A percentile compares a stretch with the other conserved stretches of the same genome.
Conservation (phyloP, 768 basidiomycete species). For the Lactarius akahatsu region DNA sequence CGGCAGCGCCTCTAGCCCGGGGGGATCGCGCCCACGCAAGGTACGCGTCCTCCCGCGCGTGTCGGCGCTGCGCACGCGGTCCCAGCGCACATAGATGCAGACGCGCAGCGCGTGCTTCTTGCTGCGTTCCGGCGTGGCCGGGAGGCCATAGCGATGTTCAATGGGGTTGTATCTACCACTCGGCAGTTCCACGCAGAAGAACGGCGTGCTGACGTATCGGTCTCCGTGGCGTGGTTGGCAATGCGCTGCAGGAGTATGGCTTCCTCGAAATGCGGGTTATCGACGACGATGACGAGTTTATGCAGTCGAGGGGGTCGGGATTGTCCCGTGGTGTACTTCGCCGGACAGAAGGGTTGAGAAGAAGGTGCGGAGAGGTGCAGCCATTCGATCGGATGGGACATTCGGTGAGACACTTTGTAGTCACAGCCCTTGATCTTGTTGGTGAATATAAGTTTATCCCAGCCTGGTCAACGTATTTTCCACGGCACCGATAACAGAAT, state of each 20-base stretch:
- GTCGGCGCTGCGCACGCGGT: too few relatives aligned
- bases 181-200: slow-evolving; percentile 47
- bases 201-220: slow-evolving; percentile 44
- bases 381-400: slow-evolving; percentile 36
- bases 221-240: slow-evolving; percentile 35
- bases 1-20: too few relatives aligned
- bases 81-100: too few relatives aligned
- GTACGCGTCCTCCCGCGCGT: too few relatives aligned
- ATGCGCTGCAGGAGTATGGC: slow-evolving; percentile 26
- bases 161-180: slow-evolving; percentile 32
- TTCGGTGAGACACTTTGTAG: slow-evolving; percentile 25
- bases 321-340: slow-evolving; percentile 42
- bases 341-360: slow-evolving; percentile 33
- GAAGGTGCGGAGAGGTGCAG: slow-evolving; percentile 38
- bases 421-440: too few relatives aligned
- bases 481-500: too few relatives aligned
- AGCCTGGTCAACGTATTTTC: too few relatives aligned
- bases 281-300: slow-evolving; percentile 32
- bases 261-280: slow-evolving; percentile 40
- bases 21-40: too few relatives aligned
- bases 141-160: slow-evolving; percentile 43
- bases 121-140: too few relatives aligned
- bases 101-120: too few relatives aligned
- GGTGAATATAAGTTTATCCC: too few relatives aligned
- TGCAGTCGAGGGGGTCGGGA: slow-evolving; percentile 19